Conservation (phyloP, 345 rosid species). For the Gossypium bickii region DNA sequence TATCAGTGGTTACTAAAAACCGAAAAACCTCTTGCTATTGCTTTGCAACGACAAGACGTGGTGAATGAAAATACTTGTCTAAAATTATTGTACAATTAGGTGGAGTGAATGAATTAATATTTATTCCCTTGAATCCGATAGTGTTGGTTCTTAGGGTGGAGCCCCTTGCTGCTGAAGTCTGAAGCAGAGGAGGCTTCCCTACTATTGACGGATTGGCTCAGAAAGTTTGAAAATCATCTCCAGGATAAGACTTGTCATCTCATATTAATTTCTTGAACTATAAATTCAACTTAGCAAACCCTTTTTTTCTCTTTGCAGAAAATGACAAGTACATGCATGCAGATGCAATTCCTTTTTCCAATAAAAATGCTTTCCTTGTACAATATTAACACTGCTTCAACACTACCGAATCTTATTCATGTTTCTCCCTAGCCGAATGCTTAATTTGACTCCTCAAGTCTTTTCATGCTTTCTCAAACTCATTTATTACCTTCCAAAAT, state of each 20-base stretch:
- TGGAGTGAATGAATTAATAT: neutral
- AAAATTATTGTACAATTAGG: too few species aligned
- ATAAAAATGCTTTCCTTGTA: neutral
- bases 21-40: neutral
- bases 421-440: too few species aligned
- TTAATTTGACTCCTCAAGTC: too few species aligned
- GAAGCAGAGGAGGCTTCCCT: slow-evolving; percentile 1
- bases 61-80: neutral
- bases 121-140: neutral
- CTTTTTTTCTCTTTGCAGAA: neutral
- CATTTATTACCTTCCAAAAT: too few species aligned
- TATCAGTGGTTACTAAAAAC: too few species aligned
- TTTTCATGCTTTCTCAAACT: too few species aligned
- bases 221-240: neutral
- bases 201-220: neutral
- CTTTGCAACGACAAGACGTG: neutral
- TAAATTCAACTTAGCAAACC: neutral
- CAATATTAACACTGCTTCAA: neutral
- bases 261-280: neutral
- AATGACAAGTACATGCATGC: neutral
- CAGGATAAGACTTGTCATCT: neutral
- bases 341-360: neutral
- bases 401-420: too few species aligned
- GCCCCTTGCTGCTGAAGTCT: neutral
- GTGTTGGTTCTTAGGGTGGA: slow-evolving; percentile 6